Base-by-base conservation (phyloP, 2,329 filamentous ascomycete genomes). In the Pseudopyricularia cyperi region DNA sequence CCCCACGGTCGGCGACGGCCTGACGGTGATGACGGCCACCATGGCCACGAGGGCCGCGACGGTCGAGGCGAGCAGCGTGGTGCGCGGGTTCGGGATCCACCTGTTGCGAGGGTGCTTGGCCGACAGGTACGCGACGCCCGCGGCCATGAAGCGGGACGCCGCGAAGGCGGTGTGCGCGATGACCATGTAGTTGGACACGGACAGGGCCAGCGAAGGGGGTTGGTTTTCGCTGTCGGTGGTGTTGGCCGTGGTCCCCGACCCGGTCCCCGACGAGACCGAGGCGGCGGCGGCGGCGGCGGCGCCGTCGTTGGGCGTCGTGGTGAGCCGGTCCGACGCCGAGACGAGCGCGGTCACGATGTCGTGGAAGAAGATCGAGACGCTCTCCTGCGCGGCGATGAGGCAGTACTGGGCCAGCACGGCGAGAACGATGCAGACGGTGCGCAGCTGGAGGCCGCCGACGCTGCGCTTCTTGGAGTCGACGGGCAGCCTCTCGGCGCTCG, bases 391-490 rank as follows among this genome's bases (percentile, higher is more conserved):
- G 7, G 84, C 86, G 1, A 87, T 82, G 61, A 94, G 94, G 32
- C 79, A 78, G 70, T 87, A 94, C 60, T 94, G 88, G 0, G 86
- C 81, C 34, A 84, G 65, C 0, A 89, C 80, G 0, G 85, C 89
- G 54, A 90, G 74, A 54, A 80, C 78, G 8, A 95, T 72, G 33
- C 69, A 74, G 60, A 74, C 68, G 1, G 75, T 79, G 24, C 76
- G 74, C 26, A 79, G 66, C 57, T 79, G 72, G 5, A 81, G 58
- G 1, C 77, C 75, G 22, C 69, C 69, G 19, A 73, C 57, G 52
- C 66, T 72, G 52, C 67, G 69, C 57, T 73, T 79, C 55, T 68
- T 66, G 2, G 71, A 70, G 57, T 79, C 70, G 14, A 79, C 66
- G 0, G 75, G 74, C 1, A 79, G 67, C 14, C 67, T 68, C 32